A percentile compares a stretch with the other conserved stretches of the same genome.
Conservation (phyloP, 257 asterid species). For the Lithospermum erythrorhizon region DNA sequence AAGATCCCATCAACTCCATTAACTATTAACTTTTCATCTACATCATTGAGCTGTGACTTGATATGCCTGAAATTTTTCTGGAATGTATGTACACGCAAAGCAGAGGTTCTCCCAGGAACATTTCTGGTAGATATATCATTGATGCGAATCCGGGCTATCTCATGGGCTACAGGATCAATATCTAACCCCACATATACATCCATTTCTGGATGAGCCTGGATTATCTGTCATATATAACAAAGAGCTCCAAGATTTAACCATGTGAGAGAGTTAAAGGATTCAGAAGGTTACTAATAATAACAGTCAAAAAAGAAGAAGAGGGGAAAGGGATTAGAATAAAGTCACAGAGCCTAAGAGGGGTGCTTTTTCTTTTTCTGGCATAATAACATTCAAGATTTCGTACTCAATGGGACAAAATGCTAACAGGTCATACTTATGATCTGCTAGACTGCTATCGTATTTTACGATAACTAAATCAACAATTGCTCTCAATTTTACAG, state of each 20-base stretch:
- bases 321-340: neutral
- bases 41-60: slow-evolving; percentile 42
- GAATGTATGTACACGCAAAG: slow-evolving; percentile 44
- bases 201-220: slow-evolving; percentile 86
- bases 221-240: slow-evolving; percentile 49
- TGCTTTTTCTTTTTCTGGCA: neutral
- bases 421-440: no score
- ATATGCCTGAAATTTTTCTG: slow-evolving; percentile 55
- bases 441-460: no score
- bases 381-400: neutral
- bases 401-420: neutral
- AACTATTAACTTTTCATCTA: slow-evolving; percentile 28
- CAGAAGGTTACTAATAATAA: neutral
- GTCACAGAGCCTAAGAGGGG: no score
- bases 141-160: slow-evolving; percentile 50
- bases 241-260: slow-evolving; percentile 7
- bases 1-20: slow-evolving; percentile 68
- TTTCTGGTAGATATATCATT: slow-evolving; percentile 22
- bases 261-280: neutral
- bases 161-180: slow-evolving; percentile 85
- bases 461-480: no score
- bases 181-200: slow-evolving; percentile 67
- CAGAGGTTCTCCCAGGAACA: slow-evolving; percentile 20
- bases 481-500: no score
- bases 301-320: neutral